Evolutionary conservation across 2,329 filamentous ascomycete genomes (phyloP).

Genomic region (Aureobasidium melanogenum): DNA sequence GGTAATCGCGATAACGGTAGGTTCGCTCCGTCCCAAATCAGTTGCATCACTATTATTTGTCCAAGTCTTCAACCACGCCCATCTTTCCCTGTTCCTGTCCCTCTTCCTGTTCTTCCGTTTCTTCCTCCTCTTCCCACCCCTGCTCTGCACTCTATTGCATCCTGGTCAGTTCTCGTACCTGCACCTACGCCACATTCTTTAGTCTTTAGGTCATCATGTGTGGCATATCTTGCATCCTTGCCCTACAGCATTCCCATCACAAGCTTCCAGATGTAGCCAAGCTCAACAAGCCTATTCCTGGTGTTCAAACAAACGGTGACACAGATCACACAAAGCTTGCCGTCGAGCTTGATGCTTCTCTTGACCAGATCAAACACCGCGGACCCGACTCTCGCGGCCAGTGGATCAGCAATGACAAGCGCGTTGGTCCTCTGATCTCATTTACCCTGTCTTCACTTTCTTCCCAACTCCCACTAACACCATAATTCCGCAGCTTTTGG

Average conservation of each 20-base stretch:
- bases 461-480: conserved; percentile 14
- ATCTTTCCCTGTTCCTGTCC: neutral
- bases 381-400: conserved; percentile 39
- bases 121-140: neutral
- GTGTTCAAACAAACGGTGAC: conserved; percentile 15
- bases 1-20: conserved; percentile 5
- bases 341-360: conserved; percentile 20
- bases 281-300: neutral
- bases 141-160: neutral
- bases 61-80: neutral
- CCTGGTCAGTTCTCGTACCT: conserved; percentile 6
- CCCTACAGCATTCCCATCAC: conserved; percentile 14
- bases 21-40: neutral
- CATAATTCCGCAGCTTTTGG: conserved; percentile 30
- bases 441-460: conserved; percentile 1
- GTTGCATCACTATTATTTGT: neutral
- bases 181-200: neutral
- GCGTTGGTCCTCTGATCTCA: conserved; percentile 29
- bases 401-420: conserved; percentile 37
- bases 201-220: conserved; percentile 18
- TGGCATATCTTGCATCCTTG: conserved; percentile 23
- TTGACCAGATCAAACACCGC: conserved; percentile 35
- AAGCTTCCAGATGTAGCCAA: conserved; percentile 5
- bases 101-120: neutral
- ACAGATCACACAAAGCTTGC: conserved; percentile 16